These are phyloP conservation scores for Rhynchosporium agropyri DNA, from an alignment of 2,329 filamentous ascomycete genomes.

Conservation along the genomic window DNA sequence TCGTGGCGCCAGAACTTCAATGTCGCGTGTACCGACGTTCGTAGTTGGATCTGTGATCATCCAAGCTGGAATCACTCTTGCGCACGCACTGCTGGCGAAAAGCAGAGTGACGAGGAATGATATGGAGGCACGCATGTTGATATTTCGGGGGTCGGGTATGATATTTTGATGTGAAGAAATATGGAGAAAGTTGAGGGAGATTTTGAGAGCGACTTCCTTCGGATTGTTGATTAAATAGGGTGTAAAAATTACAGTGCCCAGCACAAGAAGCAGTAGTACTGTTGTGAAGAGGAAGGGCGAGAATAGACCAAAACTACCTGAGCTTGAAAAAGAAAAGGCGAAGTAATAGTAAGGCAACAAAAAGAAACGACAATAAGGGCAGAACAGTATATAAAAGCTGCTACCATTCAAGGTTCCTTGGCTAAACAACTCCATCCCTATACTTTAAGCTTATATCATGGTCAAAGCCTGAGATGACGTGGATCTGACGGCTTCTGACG, in stretches of 20 bases:
- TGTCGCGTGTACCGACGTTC: constrained; percentile 3
- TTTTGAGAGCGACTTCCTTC: background rate
- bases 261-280: background rate
- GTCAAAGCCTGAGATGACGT: constrained; percentile 5
- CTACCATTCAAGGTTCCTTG: constrained; percentile 1
- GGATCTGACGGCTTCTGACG: constrained; percentile 12
- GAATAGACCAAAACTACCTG: background rate
- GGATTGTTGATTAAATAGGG: background rate
- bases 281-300: background rate
- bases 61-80: constrained; percentile 27
- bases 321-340: background rate
- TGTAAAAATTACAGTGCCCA: constrained; percentile 1
- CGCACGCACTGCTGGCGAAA: constrained; percentile 14
- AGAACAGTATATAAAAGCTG: constrained; percentile 5
- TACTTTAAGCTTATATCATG: constrained; percentile 3
- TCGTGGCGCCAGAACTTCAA: background rate
- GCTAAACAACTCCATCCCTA: background rate
- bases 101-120: constrained; percentile 14
- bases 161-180: background rate
- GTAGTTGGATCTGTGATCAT: constrained; percentile 6
- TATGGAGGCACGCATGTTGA: constrained; percentile 24
- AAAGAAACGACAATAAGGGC: background rate
- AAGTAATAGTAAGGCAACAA: background rate
- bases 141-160: background rate
- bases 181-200: background rate